Evolutionary conservation across 129 eudicot genomes (phyloP), one percentile per base, ranked within the genome.

Genomic region (Artemisia annua): DNA sequence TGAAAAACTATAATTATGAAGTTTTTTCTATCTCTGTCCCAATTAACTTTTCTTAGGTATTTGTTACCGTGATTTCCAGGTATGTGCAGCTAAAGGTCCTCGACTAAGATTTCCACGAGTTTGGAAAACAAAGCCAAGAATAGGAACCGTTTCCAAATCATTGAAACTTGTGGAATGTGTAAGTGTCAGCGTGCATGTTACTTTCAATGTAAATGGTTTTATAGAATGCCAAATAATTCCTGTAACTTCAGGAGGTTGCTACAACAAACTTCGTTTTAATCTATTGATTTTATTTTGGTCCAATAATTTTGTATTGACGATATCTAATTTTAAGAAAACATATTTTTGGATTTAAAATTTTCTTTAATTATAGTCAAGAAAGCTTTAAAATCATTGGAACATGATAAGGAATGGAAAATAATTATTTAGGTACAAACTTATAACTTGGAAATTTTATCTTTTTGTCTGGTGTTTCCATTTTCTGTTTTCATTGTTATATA

Each of bases 31-130:
- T n/a, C n/a, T n/a, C n/a, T n/a, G n/a, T n/a, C n/a, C n/a, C n/a
- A n/a, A n/a, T n/a, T n/a, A n/a, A n/a, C n/a, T n/a, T n/a, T n/a
- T n/a, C n/a, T n/a, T n/a, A n/a, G n/a, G n/a, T n/a, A n/a, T n/a
- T n/a, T n/a, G n/a, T n/a, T n/a, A n/a, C n/a, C n/a, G n/a, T n/a
- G 13, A 55, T 72, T 70, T 69, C 28, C 80, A 92, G 96, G 92
- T 89, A 76, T 92, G 98, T 82, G 98, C 85, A 48, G 87, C 91
- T 18, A 92, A 87, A 85, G 96, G 98, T 65, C 98, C 98, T 78
- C 87, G 98, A 66, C 98, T 91, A 72, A 85, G 98, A 76, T 89
- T 83, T 81, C 98, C 98, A 35, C 89, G 98, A 53, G 98, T 92
- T 22, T 92, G 97, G 96, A 92, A 85, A 82, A 82, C 87, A 62